Percentiles rank a stretch among this genome's conserved stretches.
Conservation (phyloP, 1,284 basidiomycete genomes). For the Moniliophthora roreri region DNA sequence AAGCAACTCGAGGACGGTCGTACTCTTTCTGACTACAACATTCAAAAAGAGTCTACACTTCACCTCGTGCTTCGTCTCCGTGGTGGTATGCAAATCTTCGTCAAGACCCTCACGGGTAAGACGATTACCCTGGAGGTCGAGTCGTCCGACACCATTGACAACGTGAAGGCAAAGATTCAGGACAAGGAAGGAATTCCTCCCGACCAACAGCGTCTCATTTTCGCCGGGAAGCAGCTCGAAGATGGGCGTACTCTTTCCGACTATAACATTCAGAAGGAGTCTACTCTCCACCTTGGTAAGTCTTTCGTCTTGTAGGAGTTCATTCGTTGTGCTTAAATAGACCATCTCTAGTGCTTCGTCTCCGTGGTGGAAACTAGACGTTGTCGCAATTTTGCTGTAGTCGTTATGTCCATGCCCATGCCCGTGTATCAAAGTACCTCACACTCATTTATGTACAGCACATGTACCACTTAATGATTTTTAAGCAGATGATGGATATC, state of each 20-base stretch:
- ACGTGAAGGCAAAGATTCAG: conserved; percentile 84
- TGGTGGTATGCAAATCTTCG: conserved; percentile 90
- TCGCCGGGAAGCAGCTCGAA: conserved; percentile 84
- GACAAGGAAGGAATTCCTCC: conserved; percentile 82
- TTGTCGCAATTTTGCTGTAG: conserved; percentile 27
- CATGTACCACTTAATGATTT: not conserved
- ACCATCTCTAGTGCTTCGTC: conserved; percentile 62
- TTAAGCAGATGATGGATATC: too few species aligned
- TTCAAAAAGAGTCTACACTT: conserved; percentile 79
- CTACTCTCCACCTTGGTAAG: conserved; percentile 51
- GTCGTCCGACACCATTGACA: conserved; percentile 89
- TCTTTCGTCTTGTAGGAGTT: conserved; percentile 49
- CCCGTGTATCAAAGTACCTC: conserved; percentile 23
- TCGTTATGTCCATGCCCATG: not conserved
- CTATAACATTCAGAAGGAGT: conserved; percentile 76
- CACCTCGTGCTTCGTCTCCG: conserved; percentile 85
- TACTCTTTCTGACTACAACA: conserved; percentile 83
- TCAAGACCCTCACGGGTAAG: conserved; percentile 90
- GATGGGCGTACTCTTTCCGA: conserved; percentile 84
- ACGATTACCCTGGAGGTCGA: conserved; percentile 95
- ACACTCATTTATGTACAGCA: conserved; percentile 31
- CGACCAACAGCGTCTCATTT: conserved; percentile 81
- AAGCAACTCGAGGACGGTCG: conserved; percentile 86
- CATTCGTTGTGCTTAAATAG: conserved; percentile 46
- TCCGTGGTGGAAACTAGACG: conserved; percentile 61